A percentile compares a stretch with the other conserved stretches of the same genome.
These are phyloP conservation scores for Fusarium newnesense DNA, from an alignment of 2,329 filamentous ascomycete genomes.

Conservation along the genomic window DNA sequence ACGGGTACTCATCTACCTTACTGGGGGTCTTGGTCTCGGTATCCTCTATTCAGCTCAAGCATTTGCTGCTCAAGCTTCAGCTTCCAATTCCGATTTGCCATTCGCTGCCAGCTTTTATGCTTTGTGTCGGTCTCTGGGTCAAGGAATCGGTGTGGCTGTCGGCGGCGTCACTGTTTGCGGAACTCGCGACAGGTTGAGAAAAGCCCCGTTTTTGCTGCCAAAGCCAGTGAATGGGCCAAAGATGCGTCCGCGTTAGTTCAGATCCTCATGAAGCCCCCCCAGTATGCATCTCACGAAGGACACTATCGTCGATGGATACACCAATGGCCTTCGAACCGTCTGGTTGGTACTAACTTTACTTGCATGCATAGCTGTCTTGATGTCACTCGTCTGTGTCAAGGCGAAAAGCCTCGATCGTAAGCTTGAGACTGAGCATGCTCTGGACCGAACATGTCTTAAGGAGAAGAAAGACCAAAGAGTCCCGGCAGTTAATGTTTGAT, in stretches of 20 bases:
- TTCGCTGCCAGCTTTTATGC: conserved; percentile 71
- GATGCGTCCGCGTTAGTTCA: conserved; percentile 69
- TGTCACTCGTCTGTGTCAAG: conserved; percentile 28
- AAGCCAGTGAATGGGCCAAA: conserved; percentile 59
- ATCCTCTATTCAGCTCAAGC: conserved; percentile 72
- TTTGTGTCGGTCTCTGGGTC: conserved; percentile 70
- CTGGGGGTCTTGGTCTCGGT: conserved; percentile 69
- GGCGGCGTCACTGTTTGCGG: conserved; percentile 60
- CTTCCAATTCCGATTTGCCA: conserved; percentile 53
- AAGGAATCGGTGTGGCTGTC: conserved; percentile 72
- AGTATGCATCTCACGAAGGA: conserved; percentile 35
- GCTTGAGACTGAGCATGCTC: conserved; percentile 36
- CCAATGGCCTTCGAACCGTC: conserved; percentile 47
- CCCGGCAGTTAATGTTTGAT: conserved; percentile 18
- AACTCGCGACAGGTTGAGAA: conserved; percentile 53
- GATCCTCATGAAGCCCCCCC: conserved; percentile 55
- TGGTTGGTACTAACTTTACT: conserved; percentile 49
- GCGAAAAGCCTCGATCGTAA: conserved; percentile 37
- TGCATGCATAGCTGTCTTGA: conserved; percentile 36
- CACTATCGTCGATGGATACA: conserved; percentile 48
- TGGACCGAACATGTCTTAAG: neutral
- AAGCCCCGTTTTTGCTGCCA: conserved; percentile 57
- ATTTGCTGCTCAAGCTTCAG: conserved; percentile 68
- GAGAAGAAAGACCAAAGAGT: conserved; percentile 4
- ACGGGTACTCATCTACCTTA: conserved; percentile 72